These are phyloP conservation scores for Lichtheimia ramosa DNA, from an alignment of 371 early-diverging fungal species.

Conservation along the genomic window DNA sequence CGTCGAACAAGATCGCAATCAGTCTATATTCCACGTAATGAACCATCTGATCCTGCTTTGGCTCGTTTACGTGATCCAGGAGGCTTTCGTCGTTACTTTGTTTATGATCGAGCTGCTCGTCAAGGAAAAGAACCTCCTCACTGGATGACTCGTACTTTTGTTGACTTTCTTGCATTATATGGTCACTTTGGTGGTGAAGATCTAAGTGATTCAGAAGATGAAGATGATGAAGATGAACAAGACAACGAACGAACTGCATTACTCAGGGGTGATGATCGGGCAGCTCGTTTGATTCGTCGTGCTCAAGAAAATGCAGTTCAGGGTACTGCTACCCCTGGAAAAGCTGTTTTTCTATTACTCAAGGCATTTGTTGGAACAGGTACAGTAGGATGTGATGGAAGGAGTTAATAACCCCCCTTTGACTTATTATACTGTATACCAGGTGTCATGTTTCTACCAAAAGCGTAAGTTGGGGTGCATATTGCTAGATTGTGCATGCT, in stretches of 20 bases:
- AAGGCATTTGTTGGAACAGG: constrained; percentile 88
- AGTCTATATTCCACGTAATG: constrained; percentile 31
- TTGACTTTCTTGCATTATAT: constrained; percentile 90
- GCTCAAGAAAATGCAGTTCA: constrained; percentile 62
- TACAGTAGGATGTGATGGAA: constrained; percentile 4
- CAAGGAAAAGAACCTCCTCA: constrained; percentile 67
- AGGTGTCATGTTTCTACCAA: constrained; percentile 78
- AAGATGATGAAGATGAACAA: constrained; percentile 22
- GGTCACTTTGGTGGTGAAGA: constrained; percentile 92
- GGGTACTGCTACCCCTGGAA: constrained; percentile 76
- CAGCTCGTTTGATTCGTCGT: constrained; percentile 53
- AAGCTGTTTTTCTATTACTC: constrained; percentile 82
- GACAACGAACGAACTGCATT: constrained; percentile 14
- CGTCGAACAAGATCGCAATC: constrained; percentile 43
- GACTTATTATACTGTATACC: background rate
- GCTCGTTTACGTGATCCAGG: constrained; percentile 72
- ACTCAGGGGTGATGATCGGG: constrained; percentile 28
- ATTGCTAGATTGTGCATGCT: background rate
- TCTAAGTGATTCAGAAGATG: constrained; percentile 41
- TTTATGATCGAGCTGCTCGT: constrained; percentile 72
- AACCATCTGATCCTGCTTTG: constrained; percentile 35
- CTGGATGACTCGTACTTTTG: constrained; percentile 84
- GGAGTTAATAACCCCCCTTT: no score
- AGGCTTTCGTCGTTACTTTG: constrained; percentile 88
- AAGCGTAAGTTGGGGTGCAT: constrained; percentile 43